Percentiles rank a stretch among this genome's conserved stretches.
These are phyloP conservation scores for Dacryopinax spathularia DNA, from an alignment of 768 basidiomycete genomes.

Conservation along the genomic window DNA sequence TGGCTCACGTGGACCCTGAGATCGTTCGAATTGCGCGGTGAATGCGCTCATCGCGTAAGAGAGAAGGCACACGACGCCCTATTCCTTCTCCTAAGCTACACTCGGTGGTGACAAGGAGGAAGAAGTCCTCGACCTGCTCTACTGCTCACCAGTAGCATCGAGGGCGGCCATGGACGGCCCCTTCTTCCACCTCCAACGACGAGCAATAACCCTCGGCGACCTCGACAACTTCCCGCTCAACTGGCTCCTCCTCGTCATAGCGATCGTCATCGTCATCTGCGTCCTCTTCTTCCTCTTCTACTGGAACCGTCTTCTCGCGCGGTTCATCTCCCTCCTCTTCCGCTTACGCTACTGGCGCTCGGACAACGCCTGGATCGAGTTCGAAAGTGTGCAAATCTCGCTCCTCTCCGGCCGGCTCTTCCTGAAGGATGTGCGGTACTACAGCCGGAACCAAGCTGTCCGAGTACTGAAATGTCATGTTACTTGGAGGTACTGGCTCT, in stretches of 20 bases:
- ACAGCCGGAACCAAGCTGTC: constrained; percentile 84
- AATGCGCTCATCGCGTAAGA: neutral
- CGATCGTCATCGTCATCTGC: constrained; percentile 21
- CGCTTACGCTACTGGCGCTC: constrained; percentile 68
- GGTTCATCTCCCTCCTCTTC: constrained; percentile 46
- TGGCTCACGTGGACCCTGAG: neutral
- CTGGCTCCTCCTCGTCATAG: constrained; percentile 9
- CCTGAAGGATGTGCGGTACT: constrained; percentile 74
- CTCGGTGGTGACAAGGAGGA: no score
- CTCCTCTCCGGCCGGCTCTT: constrained; percentile 74
- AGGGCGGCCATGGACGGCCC: neutral
- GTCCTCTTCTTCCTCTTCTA: constrained; percentile 59
- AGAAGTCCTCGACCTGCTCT: no score
- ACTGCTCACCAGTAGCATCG: neutral
- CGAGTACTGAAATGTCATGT: constrained; percentile 71
- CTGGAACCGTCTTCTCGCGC: constrained; percentile 74
- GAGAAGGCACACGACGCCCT: neutral
- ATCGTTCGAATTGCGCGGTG: neutral
- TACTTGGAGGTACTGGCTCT: constrained; percentile 91
- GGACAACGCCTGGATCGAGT: constrained; percentile 63
- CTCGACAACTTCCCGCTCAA: constrained; percentile 4
- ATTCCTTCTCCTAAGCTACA: no score
- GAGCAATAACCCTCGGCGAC: neutral
- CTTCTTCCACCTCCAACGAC: neutral
- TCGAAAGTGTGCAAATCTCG: constrained; percentile 87